Evolutionary conservation across 2,329 filamentous ascomycete species (phyloP), one percentile per base, ranked within the genome.

Genomic region (Torrubiella hemipterigena): DNA sequence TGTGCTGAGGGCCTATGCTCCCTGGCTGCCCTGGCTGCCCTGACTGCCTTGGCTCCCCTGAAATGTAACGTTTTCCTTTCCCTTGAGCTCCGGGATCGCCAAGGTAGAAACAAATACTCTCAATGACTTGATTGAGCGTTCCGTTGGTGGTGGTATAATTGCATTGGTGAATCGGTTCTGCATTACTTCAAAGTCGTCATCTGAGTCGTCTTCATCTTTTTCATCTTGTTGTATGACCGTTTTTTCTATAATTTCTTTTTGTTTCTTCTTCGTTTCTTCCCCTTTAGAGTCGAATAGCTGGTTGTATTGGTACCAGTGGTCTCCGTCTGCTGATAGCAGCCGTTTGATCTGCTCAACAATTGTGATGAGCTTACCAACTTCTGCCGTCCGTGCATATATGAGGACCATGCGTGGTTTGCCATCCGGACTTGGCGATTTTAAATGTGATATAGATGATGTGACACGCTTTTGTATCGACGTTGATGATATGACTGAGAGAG

Each of bases 291-390:
- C 62, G 42, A 68, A 70, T 10, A 74, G 51, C 32, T 65, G 57
- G 38, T 75, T 75, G 49, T 72, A 75, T 48, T 73, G 71, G 36
- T 56, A 70, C 62, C 65, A 73, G 29, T 54, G 41, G 36, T 55
- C 58, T 4, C 59, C 60, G 24, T 58, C 51, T 30, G 63, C 59
- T 19, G 45, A 55, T 31, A 80, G 52, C 28, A 73, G 57, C 23
- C 67, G 57, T 50, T 79, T 78, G 34, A 64, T 65, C 22, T 81
- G 74, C 51, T 85, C 80, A 27, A 66, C 65, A 27, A 84, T 67
- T 4, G 70, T 77, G 42, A 83, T 69, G 44, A 83, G 59, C 51
- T 85, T 86, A 51, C 63, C 64, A 2, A 70, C 64, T 4, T 73
- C 65, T 8, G 49, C 37, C 1, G 65, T 56, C 14, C 63, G 63